These are phyloP conservation scores for Aquilaria agallochum DNA, from an alignment of 441 rosid species.

Conservation along the genomic window DNA sequence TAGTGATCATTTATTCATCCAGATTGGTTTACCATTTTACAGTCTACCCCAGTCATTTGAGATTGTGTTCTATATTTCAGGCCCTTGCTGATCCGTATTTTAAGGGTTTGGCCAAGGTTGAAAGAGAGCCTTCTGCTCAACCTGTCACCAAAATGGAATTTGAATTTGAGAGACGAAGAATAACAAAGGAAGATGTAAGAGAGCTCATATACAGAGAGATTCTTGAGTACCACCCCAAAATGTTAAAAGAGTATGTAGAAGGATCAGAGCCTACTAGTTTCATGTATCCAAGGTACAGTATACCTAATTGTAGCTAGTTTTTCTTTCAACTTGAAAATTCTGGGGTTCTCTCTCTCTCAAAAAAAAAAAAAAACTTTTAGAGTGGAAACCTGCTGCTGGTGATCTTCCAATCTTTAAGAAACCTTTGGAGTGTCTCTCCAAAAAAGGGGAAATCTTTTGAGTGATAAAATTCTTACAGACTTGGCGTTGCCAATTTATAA, in stretches of 20 bases:
- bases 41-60: slow-evolving; percentile 9
- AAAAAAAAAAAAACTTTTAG: too few relatives aligned
- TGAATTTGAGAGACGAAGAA: slow-evolving; percentile 94
- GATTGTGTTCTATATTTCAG: slow-evolving; percentile 31
- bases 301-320: too few relatives aligned
- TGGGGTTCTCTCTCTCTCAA: too few relatives aligned
- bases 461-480: too few relatives aligned
- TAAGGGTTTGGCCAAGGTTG: slow-evolving; percentile 90
- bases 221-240: slow-evolving; percentile 92
- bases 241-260: slow-evolving; percentile 81
- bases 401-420: too few relatives aligned
- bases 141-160: slow-evolving; percentile 94
- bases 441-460: too few relatives aligned
- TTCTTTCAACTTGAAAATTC: too few relatives aligned
- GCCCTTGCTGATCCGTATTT: slow-evolving; percentile 97
- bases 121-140: slow-evolving; percentile 97
- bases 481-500: too few relatives aligned
- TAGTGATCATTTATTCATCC: not conserved
- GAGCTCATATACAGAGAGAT: slow-evolving; percentile 91
- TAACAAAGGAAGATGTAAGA: slow-evolving; percentile 92
- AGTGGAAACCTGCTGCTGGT: too few relatives aligned
- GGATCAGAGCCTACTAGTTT: slow-evolving; percentile 92
- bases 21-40: slow-evolving; percentile 9
- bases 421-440: too few relatives aligned
- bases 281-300: slow-evolving; percentile 86